Evolutionary conservation across 2,329 filamentous ascomycete species (phyloP).

Genomic region (Biscogniauxia mediterranea): DNA sequence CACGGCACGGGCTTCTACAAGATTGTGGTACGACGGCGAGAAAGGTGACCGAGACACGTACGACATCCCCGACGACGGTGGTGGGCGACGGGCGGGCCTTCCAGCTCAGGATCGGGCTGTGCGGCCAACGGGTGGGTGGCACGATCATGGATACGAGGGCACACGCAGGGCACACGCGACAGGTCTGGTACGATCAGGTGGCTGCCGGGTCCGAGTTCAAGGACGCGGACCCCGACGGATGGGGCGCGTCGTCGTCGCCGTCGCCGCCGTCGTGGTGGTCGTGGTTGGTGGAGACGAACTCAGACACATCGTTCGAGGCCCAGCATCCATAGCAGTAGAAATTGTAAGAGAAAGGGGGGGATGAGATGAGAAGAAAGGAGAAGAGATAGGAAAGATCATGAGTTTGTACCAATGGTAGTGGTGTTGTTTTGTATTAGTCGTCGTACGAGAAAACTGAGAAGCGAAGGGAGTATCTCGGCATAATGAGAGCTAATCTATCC

Average conservation of each 20-base stretch:
- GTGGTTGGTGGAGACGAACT: no score
- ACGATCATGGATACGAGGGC: slow-evolving; percentile 41
- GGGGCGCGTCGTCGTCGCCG: not conserved
- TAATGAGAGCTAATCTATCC: no score
- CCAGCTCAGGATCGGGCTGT: slow-evolving; percentile 47
- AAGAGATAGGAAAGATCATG: no score
- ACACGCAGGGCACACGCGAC: slow-evolving; percentile 40
- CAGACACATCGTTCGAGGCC: no score
- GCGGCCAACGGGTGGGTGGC: slow-evolving; percentile 51
- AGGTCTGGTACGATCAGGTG: slow-evolving; percentile 52
- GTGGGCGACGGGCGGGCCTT: slow-evolving; percentile 43
- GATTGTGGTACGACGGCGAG: slow-evolving; percentile 48
- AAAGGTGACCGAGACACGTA: slow-evolving; percentile 40
- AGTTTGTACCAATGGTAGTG: no score
- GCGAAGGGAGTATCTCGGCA: no score
- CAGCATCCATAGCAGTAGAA: no score
- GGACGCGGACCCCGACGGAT: slow-evolving; percentile 36
- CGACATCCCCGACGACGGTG: slow-evolving; percentile 43
- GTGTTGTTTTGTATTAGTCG: no score
- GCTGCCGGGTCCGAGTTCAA: slow-evolving; percentile 40
- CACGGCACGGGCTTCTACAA: slow-evolving; percentile 44
- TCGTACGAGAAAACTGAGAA: no score
- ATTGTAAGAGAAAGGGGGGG: no score
- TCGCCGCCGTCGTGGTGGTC: no score
- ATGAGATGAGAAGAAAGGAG: no score